phyloP scores from a whole-genome alignment of 257 asterid species.

The Solanum okadae region DNA sequence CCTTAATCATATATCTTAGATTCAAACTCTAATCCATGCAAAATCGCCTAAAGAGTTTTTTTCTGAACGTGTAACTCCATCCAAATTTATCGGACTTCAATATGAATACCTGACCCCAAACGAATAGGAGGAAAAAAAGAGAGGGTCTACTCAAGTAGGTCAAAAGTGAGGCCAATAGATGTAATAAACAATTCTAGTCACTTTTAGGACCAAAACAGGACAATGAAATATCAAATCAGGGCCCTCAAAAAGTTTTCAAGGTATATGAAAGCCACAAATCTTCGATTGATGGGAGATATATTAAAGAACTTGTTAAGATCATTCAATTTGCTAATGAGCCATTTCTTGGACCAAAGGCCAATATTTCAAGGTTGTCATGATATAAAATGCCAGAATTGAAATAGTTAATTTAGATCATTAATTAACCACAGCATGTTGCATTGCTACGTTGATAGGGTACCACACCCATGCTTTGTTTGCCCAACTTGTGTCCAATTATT shows the following conservation, averaged over 20 bases:
- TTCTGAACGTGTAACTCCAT: neutral
- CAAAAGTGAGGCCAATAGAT: constrained; percentile 18
- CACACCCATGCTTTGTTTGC: neutral
- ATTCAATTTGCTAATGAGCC: neutral
- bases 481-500: neutral
- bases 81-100: neutral
- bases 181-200: neutral
- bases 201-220: neutral
- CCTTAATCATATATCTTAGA: neutral
- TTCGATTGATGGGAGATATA: neutral
- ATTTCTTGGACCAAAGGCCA: neutral
- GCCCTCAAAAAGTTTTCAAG: constrained; percentile 8
- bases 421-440: neutral
- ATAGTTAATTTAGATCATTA: neutral
- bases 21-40: neutral
- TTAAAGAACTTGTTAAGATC: neutral
- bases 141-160: constrained; percentile 18
- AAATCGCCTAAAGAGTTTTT: too few species aligned
- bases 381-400: neutral
- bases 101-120: neutral
- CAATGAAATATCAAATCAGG: constrained; percentile 1
- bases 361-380: neutral
- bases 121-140: neutral
- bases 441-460: neutral
- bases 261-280: constrained; percentile 19